phyloP scores from a whole-genome alignment of 306 rosid species.

The Cicer cuneatum region DNA sequence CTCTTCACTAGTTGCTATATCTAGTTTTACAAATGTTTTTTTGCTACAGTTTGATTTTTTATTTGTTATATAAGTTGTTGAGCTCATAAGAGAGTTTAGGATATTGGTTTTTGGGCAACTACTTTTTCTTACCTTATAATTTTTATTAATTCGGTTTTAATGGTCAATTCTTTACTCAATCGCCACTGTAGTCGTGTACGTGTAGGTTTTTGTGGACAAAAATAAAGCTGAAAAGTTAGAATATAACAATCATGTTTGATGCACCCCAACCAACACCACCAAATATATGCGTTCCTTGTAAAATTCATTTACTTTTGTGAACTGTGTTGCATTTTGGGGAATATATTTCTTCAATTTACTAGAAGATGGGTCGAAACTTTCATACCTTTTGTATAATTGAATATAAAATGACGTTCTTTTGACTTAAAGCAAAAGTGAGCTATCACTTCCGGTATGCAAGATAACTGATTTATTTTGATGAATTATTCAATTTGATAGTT shows the following conservation, averaged over 20 bases:
- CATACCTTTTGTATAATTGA: too few relatives aligned
- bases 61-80: conserved; percentile 26
- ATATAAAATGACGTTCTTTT: too few relatives aligned
- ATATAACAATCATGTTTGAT: background rate
- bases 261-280: conserved; percentile 18
- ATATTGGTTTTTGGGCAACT: conserved; percentile 34
- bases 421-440: too few relatives aligned
- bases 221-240: conserved; percentile 2
- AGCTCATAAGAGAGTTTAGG: conserved; percentile 17
- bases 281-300: too few relatives aligned
- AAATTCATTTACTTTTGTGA: too few relatives aligned
- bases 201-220: conserved; percentile 23
- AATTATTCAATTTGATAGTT: too few relatives aligned
- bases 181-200: conserved; percentile 34
- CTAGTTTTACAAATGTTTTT: background rate
- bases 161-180: conserved; percentile 42
- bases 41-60: conserved; percentile 14
- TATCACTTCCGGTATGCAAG: too few relatives aligned
- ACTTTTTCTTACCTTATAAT: background rate
- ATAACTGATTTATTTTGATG: too few relatives aligned
- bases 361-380: too few relatives aligned
- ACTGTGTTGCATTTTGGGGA: too few relatives aligned
- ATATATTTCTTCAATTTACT: too few relatives aligned
- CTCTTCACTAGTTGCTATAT: background rate
- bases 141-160: background rate